Percentiles rank a stretch among this genome's conserved stretches.
These are phyloP conservation scores for Nemania abortiva DNA, from an alignment of 2,329 filamentous ascomycete genomes.

Conservation along the genomic window DNA sequence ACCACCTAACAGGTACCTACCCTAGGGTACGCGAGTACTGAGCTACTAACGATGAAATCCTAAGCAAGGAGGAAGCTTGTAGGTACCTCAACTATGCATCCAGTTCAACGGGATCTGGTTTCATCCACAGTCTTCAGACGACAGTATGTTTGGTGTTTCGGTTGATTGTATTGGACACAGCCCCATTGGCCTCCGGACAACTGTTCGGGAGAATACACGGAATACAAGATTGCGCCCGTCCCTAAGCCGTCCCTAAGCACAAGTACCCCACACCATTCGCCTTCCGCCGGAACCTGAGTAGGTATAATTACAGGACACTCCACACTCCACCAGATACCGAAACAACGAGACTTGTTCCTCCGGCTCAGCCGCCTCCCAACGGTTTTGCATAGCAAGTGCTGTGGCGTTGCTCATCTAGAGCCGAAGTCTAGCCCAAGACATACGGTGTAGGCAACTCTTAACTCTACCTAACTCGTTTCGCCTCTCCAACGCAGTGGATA, in stretches of 20 bases:
- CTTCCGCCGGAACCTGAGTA: neutral
- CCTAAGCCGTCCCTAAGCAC: neutral
- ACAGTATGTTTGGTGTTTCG: neutral
- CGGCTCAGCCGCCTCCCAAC: slow-evolving; percentile 1
- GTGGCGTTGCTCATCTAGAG: neutral
- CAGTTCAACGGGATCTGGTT: neutral
- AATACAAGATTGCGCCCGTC: too few relatives aligned
- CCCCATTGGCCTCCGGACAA: slow-evolving; percentile 47
- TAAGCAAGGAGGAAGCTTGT: neutral
- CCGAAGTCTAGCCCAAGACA: neutral
- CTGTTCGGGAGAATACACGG: slow-evolving; percentile 7
- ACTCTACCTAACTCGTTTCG: neutral
- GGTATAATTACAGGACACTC: neutral
- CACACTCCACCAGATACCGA: neutral
- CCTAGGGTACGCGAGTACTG: too few relatives aligned
- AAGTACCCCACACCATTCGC: slow-evolving; percentile 11
- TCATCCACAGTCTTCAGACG: slow-evolving; percentile 23
- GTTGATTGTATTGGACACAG: slow-evolving; percentile 40
- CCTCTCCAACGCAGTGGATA: neutral
- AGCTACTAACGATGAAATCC: too few relatives aligned
- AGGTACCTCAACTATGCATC: neutral
- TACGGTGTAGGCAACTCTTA: neutral
- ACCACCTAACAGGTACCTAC: neutral
- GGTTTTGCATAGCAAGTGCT: neutral
- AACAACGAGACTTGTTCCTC: neutral